phyloP scores from a whole-genome alignment of 176 grass and related monocot species.

The Aegilops longissima region DNA sequence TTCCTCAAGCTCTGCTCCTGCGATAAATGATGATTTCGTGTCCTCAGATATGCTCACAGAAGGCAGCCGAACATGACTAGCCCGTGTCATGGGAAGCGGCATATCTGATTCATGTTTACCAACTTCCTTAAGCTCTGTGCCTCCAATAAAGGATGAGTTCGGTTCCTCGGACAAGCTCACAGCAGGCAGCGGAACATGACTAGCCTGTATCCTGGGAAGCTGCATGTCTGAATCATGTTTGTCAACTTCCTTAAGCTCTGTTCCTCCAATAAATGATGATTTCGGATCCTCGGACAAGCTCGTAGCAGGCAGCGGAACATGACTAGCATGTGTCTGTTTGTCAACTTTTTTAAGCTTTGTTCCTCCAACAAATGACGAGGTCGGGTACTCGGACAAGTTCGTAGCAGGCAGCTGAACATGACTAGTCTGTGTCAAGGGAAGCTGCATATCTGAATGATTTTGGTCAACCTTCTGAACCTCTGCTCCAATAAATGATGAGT shows the following conservation, averaged over 20 bases:
- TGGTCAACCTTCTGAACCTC: slow-evolving; percentile 15
- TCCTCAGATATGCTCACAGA: background rate
- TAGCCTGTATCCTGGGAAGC: background rate
- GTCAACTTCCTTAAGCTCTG: background rate
- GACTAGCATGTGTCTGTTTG: background rate
- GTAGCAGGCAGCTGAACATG: background rate
- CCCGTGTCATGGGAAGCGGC: background rate
- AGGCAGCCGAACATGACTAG: background rate
- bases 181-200: background rate
- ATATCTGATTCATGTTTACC: background rate
- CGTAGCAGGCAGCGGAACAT: background rate
- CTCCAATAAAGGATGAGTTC: background rate
- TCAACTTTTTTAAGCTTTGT: background rate
- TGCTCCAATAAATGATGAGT: slow-evolving; percentile 2
- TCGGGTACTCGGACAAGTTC: background rate
- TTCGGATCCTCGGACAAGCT: background rate
- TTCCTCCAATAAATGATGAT: background rate
- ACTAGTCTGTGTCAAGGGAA: background rate
- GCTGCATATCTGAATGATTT: background rate
- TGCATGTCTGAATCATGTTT: background rate
- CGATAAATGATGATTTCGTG: background rate
- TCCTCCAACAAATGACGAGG: background rate
- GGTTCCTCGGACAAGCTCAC: background rate
- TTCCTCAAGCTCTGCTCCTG: background rate
- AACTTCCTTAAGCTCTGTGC: background rate